These are phyloP conservation scores for Seiridium cupressi DNA, from an alignment of 2,329 filamentous ascomycete species.

Conservation along the genomic window DNA sequence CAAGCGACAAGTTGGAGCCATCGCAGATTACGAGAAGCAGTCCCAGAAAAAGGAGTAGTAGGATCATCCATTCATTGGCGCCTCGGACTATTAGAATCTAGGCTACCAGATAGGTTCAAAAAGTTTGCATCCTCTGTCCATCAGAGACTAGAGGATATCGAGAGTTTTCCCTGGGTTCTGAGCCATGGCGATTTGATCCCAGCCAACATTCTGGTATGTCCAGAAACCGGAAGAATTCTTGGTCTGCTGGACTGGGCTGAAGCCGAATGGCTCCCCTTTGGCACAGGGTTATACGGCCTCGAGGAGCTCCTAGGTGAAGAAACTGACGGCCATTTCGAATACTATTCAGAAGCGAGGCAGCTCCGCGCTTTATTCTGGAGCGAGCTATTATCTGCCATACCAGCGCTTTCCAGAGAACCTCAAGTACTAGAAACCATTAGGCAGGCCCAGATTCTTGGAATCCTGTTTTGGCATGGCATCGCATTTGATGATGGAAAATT, in stretches of 20 bases:
- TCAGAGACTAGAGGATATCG: conserved; percentile 30
- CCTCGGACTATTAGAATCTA: conserved; percentile 31
- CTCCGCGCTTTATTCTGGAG: conserved; percentile 52
- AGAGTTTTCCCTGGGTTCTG: conserved; percentile 50
- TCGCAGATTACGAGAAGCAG: conserved; percentile 11
- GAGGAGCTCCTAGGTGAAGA: conserved; percentile 56
- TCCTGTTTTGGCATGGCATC: conserved; percentile 62
- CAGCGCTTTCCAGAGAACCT: conserved; percentile 27
- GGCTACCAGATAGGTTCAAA: conserved; percentile 34
- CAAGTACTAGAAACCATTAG: conserved; percentile 29
- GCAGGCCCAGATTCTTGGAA: conserved; percentile 46
- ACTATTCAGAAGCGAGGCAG: conserved; percentile 38
- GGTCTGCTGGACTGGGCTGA: conserved; percentile 67
- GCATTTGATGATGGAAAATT: conserved; percentile 61
- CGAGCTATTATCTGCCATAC: conserved; percentile 30
- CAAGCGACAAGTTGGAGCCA: conserved; percentile 36
- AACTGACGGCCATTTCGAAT: conserved; percentile 35
- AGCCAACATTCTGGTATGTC: conserved; percentile 54
- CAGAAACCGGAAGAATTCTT: conserved; percentile 38
- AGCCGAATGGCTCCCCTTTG: conserved; percentile 59
- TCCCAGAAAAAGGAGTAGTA: conserved; percentile 29
- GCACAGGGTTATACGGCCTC: conserved; percentile 57
- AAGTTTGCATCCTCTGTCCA: conserved; percentile 22
- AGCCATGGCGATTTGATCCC: conserved; percentile 61
- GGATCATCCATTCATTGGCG: conserved; percentile 40